Percentiles rank a stretch among this genome's conserved stretches.
Evolutionary conservation across 2,329 filamentous ascomycete genomes (phyloP).

Genomic region (Colletotrichum cereale): DNA sequence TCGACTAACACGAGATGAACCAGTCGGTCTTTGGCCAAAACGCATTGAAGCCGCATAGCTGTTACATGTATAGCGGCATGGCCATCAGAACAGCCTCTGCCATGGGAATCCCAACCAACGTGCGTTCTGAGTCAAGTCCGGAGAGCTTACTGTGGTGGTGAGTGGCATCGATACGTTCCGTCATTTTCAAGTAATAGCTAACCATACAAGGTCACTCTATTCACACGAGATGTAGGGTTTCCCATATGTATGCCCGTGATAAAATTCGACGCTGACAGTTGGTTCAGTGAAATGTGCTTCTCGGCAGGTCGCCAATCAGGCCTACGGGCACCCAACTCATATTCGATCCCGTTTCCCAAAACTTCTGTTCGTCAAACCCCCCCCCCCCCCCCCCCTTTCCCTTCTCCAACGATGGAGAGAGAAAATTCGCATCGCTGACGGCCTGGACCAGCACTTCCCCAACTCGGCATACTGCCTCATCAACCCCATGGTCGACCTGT

Average conservation of each 20-base stretch:
- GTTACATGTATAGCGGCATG: conserved; percentile 52
- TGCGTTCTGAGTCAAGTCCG: conserved; percentile 32
- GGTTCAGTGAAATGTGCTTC: conserved; percentile 35
- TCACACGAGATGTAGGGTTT: conserved; percentile 42
- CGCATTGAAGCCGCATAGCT: conserved; percentile 50
- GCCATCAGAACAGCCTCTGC: conserved; percentile 50
- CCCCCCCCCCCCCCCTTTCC: not conserved
- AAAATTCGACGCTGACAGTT: not conserved
- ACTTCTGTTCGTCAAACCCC: conserved; percentile 20
- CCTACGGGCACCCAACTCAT: conserved; percentile 22
- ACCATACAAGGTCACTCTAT: conserved; percentile 35
- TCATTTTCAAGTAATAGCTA: not conserved
- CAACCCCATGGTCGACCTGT: conserved; percentile 36
- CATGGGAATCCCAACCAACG: conserved; percentile 47
- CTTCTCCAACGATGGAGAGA: not conserved
- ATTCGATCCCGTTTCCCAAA: conserved; percentile 33
- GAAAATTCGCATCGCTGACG: not conserved
- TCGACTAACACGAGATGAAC: not conserved
- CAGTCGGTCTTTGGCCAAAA: conserved; percentile 49
- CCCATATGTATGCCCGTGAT: too few relatives aligned
- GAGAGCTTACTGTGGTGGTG: conserved; percentile 42
- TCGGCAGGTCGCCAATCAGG: conserved; percentile 36
- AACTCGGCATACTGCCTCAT: conserved; percentile 33
- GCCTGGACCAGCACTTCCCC: conserved; percentile 6
- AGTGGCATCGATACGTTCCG: not conserved